Evolutionary conservation across 306 rosid genomes (phyloP), one percentile per base, ranked within the genome.

Genomic region (Arachis hypogaea): DNA sequence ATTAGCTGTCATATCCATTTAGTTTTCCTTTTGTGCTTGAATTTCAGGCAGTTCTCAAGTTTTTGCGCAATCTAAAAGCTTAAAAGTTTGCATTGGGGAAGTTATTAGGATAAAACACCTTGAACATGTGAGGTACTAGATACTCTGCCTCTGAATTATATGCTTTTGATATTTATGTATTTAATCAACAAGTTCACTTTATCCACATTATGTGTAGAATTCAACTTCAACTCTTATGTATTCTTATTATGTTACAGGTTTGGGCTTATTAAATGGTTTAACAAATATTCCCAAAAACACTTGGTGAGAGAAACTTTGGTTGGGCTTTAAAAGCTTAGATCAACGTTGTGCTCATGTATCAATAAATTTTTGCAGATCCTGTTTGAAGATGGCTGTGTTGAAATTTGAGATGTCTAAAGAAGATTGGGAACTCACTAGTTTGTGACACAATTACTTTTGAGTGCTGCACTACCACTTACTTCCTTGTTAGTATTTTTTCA

Each of bases 381-480:
- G 96, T 89, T 91, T 83, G 97, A 91, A 78, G 90, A 86, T 63
- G 97, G 97, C 18, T 47, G 63, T 63, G 60, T 77, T 59, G 90
- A 86, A 79, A 77, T 82, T 82, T 69, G 96, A 93, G 80, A 82
- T 90, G 92, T 85, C 98, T 44, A 86, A 91, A 82, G 96, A 86
- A 83, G 92, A 93, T 6, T 93, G 96, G 98, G 95, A 87, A 75
- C 71, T 85, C 67, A 85, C 82, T 67, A 80, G 84, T 57, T 77
- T 72, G 79, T 90, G 85, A 84, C 68, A 69, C 81, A 18, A 60
- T 3, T 52, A 5, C 72, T 75, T 33, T 63, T 29, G 66, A 41
- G 78, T 74, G 68, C 63, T 74, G 64, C 58, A 41, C 78, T 74
- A 67, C 63, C 71, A 65, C 58, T 42, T 80, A 75, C 76, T 56